Evolutionary conservation across 345 rosid genomes (phyloP), one percentile per base, ranked within the genome.

Genomic region (Acer yangbiense): DNA sequence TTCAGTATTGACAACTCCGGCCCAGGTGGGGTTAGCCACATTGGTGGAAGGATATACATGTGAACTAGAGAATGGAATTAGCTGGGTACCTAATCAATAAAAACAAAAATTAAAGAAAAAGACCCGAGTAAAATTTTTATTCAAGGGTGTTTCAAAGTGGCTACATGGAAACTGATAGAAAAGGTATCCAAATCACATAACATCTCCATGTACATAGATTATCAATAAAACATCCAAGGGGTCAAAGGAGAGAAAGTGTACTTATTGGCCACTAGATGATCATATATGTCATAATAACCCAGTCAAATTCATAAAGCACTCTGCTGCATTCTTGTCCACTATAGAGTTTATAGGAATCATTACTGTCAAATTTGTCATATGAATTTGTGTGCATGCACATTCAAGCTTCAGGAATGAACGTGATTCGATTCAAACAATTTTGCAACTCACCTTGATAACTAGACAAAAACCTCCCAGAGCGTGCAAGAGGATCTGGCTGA

Each of bases 41-140:
- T 83, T 75, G 55, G 90, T 73, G 11, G 90, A 77, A 27, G 93
- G 91, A 82, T 85, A 82, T 82, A 77, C 80, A 54, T 86, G 88
- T 76, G 91, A 71, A 74, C 81, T 79, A 9, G 91, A 84, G 79
- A 86, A 86, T 39, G 88, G 83, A 55, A 84, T 63, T 69, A 87
- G 68, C 25, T 75, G 90, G 76, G 84, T 63, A 78, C 91, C 95
- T 89, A 87, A 76, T 79, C 71, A 71, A 27, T 3, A 11, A n/a
- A 54, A 35, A 16, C 23, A 44, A 48, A 54, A 25, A 18, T 17
- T 6, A 35, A 11, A 6, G 32, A 41, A 77, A 29, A 68, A 69
- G 62, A 60, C 10, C 10, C 18, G 18, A 68, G 13, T 25, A 61
- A 29, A 48, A 20, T 8, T 39, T 62, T 41, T 62, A 16, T 63